A percentile compares a stretch with the other conserved stretches of the same genome.
These are phyloP conservation scores for Epichloe sp. DNA, from an alignment of 2,329 filamentous ascomycete species.

Conservation along the genomic window DNA sequence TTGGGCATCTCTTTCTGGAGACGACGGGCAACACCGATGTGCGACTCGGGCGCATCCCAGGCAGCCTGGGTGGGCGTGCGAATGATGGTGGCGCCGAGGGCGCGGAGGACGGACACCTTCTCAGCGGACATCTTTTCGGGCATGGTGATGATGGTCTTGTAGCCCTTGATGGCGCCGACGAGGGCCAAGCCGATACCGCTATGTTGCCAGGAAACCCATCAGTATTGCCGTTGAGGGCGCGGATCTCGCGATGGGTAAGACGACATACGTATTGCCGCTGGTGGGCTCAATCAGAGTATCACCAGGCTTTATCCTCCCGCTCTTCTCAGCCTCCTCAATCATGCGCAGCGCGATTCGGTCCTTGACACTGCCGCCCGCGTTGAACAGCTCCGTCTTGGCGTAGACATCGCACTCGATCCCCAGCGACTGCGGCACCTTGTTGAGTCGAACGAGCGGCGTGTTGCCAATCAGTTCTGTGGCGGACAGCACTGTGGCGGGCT, in stretches of 20 bases:
- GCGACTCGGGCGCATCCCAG: conserved; percentile 86
- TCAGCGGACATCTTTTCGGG: conserved; percentile 99
- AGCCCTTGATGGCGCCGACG: conserved; percentile 90
- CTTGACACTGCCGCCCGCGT: conserved; percentile 86
- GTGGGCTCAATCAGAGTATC: conserved; percentile 97
- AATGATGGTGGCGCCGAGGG: conserved; percentile 93
- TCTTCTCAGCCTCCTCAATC: conserved; percentile 89
- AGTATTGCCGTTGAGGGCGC: background rate
- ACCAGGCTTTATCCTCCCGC: conserved; percentile 87
- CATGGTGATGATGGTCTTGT: conserved; percentile 96
- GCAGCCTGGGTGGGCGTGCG: conserved; percentile 92
- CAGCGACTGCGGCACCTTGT: conserved; percentile 81
- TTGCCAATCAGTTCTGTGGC: conserved; percentile 86
- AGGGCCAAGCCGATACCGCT: conserved; percentile 85
- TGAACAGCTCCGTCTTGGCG: conserved; percentile 86
- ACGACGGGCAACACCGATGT: conserved; percentile 85
- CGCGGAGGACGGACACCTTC: conserved; percentile 89
- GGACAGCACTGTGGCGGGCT: conserved; percentile 34
- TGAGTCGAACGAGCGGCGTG: conserved; percentile 87
- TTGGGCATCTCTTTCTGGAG: conserved; percentile 94
- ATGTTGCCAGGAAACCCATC: background rate
- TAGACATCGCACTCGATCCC: conserved; percentile 84
- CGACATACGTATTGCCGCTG: conserved; percentile 70
- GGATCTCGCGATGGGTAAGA: background rate
- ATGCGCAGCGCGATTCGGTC: conserved; percentile 93